Conservation (phyloP, 2,329 filamentous ascomycete genomes). For the Sarocladium brachiariae region DNA sequence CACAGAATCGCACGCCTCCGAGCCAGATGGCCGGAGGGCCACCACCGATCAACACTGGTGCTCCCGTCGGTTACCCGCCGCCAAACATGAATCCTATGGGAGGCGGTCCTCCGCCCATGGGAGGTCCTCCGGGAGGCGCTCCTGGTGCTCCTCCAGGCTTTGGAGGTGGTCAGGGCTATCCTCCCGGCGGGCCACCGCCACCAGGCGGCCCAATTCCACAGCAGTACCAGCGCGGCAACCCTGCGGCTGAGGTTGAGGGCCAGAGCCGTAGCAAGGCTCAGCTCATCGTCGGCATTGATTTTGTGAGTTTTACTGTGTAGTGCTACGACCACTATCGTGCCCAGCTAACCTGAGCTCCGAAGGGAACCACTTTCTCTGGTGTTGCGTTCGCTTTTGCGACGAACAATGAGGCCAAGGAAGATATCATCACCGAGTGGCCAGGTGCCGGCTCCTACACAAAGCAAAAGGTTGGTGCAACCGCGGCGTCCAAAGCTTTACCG, state of each 20-base stretch:
- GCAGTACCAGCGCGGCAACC: conserved; percentile 37
- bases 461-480: conserved; percentile 66
- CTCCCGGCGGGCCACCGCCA: conserved; percentile 34
- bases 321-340: background rate
- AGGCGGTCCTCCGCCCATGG: conserved; percentile 34
- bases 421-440: conserved; percentile 99
- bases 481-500: background rate
- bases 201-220: conserved; percentile 31
- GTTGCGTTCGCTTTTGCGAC: conserved; percentile 96
- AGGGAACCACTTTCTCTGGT: conserved; percentile 97
- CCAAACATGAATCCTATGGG: conserved; percentile 36
- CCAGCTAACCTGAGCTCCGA: conserved; percentile 1
- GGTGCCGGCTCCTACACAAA: conserved; percentile 96
- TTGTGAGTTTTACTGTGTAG: conserved; percentile 52
- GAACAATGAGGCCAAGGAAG: conserved; percentile 94
- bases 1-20: conserved; percentile 46
- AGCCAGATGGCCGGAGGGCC: conserved; percentile 57
- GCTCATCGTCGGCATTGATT: conserved; percentile 97
- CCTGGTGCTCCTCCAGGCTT: conserved; percentile 29
- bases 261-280: conserved; percentile 89
- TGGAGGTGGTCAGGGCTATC: conserved; percentile 40
- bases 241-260: conserved; percentile 72
- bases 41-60: conserved; percentile 60
- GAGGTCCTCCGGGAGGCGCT: conserved; percentile 23
- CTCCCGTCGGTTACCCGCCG: conserved; percentile 55